Percentiles rank a stretch among this genome's conserved stretches.
These are phyloP conservation scores for Kwoniella dendrophila DNA, from an alignment of 768 basidiomycete genomes.

Conservation along the genomic window DNA sequence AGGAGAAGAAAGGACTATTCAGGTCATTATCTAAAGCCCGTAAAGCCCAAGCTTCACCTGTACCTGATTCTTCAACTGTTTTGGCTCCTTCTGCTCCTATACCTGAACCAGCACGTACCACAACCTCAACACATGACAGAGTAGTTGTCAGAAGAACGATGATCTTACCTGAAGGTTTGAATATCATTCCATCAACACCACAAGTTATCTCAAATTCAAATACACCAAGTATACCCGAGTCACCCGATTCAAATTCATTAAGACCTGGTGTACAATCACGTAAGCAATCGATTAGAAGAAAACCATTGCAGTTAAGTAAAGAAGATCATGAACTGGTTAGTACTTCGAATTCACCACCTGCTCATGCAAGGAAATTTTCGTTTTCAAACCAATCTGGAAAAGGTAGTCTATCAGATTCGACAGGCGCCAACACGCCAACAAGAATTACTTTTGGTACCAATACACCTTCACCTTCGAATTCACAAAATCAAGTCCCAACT, in stretches of 20 bases:
- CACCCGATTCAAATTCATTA: conserved; percentile 9
- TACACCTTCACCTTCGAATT: conserved; percentile 6
- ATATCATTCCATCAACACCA: conserved; percentile 24
- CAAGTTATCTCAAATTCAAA: neutral
- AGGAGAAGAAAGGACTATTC: conserved; percentile 37
- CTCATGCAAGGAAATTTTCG: conserved; percentile 18
- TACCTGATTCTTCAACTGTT: neutral
- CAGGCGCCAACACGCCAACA: neutral
- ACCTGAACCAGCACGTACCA: neutral
- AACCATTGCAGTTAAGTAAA: conserved; percentile 41
- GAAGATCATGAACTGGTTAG: conserved; percentile 47
- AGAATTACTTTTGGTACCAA: neutral
- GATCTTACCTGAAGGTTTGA: conserved; percentile 23
- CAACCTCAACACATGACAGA: conserved; percentile 12
- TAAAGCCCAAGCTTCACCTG: conserved; percentile 24
- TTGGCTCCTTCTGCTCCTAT: conserved; percentile 9
- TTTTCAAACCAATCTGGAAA: neutral
- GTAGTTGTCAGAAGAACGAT: conserved; percentile 25
- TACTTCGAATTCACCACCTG: conserved; percentile 18
- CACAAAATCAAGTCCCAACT: conserved; percentile 4
- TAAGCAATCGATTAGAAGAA: conserved; percentile 46
- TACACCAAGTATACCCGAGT: conserved; percentile 7
- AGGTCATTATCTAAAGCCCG: conserved; percentile 34
- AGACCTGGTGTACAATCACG: conserved; percentile 17
- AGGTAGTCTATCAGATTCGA: neutral